These are phyloP conservation scores for Penicillium lagena DNA, from an alignment of 495 filamentous ascomycete species.

Conservation along the genomic window DNA sequence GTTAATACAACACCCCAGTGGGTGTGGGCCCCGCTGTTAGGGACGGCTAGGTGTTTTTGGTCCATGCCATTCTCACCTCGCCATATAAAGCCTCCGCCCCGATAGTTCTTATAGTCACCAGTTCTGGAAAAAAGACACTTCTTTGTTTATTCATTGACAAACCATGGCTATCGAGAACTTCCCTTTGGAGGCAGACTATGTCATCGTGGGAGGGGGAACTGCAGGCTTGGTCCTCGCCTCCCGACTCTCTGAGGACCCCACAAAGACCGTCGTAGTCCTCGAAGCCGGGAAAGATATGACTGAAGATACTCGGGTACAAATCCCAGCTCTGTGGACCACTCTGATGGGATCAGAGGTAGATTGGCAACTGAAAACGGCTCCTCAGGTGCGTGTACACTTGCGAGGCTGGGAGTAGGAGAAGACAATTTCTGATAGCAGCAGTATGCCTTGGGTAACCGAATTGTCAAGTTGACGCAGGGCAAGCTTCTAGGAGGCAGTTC, in stretches of 20 bases:
- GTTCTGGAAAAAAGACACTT: too few species aligned
- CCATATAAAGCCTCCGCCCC: too few species aligned
- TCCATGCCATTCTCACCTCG: too few species aligned
- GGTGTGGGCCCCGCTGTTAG: too few species aligned
- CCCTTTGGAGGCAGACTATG: slow-evolving; percentile 7
- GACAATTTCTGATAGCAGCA: neutral
- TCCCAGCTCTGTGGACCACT: slow-evolving; percentile 34
- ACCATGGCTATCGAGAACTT: neutral
- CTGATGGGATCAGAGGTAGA: slow-evolving; percentile 42
- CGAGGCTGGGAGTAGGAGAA: neutral
- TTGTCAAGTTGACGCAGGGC: slow-evolving; percentile 11
- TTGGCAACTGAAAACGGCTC: slow-evolving; percentile 44
- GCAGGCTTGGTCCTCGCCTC: slow-evolving; percentile 18
- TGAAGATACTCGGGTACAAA: slow-evolving; percentile 30
- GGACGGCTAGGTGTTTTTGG: too few species aligned
- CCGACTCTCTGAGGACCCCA: slow-evolving; percentile 33
- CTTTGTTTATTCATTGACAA: neutral
- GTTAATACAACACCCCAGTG: too few species aligned
- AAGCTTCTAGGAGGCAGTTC: slow-evolving; percentile 40
- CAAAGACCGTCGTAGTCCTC: slow-evolving; percentile 37
- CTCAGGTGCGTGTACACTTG: slow-evolving; percentile 29
- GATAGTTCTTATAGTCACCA: too few species aligned
- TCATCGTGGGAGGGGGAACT: slow-evolving; percentile 18
- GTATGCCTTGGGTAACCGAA: slow-evolving; percentile 4
- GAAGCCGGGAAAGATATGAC: slow-evolving; percentile 41